Evolutionary conservation across 2,329 filamentous ascomycete genomes (phyloP), one percentile per base, ranked within the genome.

Genomic region (Botrytis fabae): DNA sequence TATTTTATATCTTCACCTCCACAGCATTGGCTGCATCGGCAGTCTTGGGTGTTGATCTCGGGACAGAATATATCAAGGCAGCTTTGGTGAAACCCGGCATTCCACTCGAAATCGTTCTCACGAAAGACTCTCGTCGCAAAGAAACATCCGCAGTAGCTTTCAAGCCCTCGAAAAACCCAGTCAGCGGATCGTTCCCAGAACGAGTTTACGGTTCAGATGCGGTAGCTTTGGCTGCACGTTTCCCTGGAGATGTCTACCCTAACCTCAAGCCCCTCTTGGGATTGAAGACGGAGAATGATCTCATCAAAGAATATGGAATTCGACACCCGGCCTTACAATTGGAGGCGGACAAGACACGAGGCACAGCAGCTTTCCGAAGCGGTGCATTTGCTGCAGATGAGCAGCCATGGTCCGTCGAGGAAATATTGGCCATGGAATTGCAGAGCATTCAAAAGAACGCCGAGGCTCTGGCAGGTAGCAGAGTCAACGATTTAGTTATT

Each of bases 61-160:
- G 96, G 78, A 98, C 96, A 73, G 94, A 97, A 82, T 98, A 97
- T 84, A 93, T 99, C 85, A 99, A 98, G 85, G 95, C 95, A 42
- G 91, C 93, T 22, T 89, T 99, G 60, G 95, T 99, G 75, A 98
- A 98, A 85, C 96, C 96, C 2, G 96, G 96, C 75, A 95, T 97
- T 70, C 96, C 96, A 18, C 93, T 99, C 81, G 96, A 99, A 78
- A 98, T 99, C 77, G 95, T 99, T 82, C 88, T 98, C 73, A 98
- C 95, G 44, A 99, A 98, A 82, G 96, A 99, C 84, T 98, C 96
- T 44, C 93, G 97, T 83, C 92, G 96, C 80, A 99, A 99, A 86
- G 96, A 99, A 82, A 89, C 89, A 38, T 93, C 95, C 2, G 95
- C 94, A 60, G 90, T 99, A 78, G 92, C 94, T 61, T 98, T 99